These are phyloP conservation scores for Eleusine coracana DNA, from an alignment of 176 grass and related monocot genomes.

Conservation along the genomic window DNA sequence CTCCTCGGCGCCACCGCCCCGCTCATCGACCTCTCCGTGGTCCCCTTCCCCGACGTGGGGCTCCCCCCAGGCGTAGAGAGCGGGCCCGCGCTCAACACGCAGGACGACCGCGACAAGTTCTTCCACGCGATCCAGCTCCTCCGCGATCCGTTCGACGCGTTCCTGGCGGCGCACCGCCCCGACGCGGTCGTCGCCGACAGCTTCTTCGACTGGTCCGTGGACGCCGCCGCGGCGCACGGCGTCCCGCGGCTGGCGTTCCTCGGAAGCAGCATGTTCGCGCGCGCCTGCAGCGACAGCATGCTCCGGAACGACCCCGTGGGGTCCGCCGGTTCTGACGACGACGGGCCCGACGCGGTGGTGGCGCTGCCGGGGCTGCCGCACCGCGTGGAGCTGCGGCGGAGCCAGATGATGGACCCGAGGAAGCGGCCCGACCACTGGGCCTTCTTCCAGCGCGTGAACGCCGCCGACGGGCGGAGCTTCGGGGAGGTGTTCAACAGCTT, in stretches of 20 bases:
- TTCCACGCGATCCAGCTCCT: not conserved
- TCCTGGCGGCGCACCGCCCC: slow-evolving; percentile 26
- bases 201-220: slow-evolving; percentile 53
- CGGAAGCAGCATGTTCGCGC: slow-evolving; percentile 50
- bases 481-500: slow-evolving; percentile 66
- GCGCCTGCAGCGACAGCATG: slow-evolving; percentile 23
- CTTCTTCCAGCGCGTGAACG: not conserved
- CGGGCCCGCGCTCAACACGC: not conserved
- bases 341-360: not conserved
- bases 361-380: slow-evolving; percentile 49
- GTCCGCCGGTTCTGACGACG: not conserved
- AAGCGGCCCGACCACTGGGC: not conserved
- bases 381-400: slow-evolving; percentile 47
- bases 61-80: slow-evolving; percentile 50
- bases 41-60: slow-evolving; percentile 57
- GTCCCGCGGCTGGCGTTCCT: slow-evolving; percentile 54
- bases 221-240: slow-evolving; percentile 35
- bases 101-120: slow-evolving; percentile 30
- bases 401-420: slow-evolving; percentile 22
- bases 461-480: slow-evolving; percentile 30
- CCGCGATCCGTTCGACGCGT: slow-evolving; percentile 47
- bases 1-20: not conserved
- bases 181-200: slow-evolving; percentile 54
- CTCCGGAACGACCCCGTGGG: slow-evolving; percentile 26
- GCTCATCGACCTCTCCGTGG: slow-evolving; percentile 37